Conservation (phyloP, 208 protist genomes). For the Sergeia podlipaevii region DNA sequence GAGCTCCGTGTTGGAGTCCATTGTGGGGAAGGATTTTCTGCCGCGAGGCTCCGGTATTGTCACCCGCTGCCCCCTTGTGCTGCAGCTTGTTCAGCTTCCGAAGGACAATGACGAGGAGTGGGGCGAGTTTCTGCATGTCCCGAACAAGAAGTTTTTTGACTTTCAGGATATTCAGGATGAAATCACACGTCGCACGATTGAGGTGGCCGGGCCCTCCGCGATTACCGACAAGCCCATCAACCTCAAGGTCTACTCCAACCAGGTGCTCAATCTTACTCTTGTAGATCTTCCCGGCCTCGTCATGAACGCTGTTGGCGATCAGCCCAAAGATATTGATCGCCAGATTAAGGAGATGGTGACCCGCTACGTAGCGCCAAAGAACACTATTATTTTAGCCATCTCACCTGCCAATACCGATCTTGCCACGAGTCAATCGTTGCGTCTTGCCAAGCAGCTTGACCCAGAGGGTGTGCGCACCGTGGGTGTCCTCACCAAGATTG, state of each 20-base stretch:
- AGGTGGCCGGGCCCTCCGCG: constrained; percentile 92
- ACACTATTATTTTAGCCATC: constrained; percentile 99
- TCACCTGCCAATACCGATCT: constrained; percentile 99
- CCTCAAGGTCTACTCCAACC: constrained; percentile 94
- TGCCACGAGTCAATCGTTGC: constrained; percentile 98
- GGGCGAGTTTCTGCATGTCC: constrained; percentile 89
- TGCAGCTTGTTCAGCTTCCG: constrained; percentile 96
- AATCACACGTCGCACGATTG: constrained; percentile 96
- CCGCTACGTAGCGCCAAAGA: constrained; percentile 94
- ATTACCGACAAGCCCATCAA: constrained; percentile 97
- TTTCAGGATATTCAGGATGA: constrained; percentile 96
- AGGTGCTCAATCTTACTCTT: constrained; percentile 98
- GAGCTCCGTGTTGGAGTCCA: constrained; percentile 98
- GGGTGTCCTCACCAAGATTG: constrained; percentile 99
- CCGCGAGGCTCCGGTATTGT: constrained; percentile 99
- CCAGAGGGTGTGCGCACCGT: constrained; percentile 97
- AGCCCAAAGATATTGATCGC: constrained; percentile 97
- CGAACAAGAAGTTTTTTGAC: constrained; percentile 92
- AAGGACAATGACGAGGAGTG: constrained; percentile 59
- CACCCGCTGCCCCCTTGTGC: constrained; percentile 98
- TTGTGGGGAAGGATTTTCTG: constrained; percentile 99
- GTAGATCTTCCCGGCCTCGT: constrained; percentile 99
- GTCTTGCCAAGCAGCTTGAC: constrained; percentile 97
- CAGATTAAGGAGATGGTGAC: constrained; percentile 98
- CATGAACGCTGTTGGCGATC: constrained; percentile 98